phyloP scores from a whole-genome alignment of 2,329 filamentous ascomycete species.

The Cladosporium sp. region DNA sequence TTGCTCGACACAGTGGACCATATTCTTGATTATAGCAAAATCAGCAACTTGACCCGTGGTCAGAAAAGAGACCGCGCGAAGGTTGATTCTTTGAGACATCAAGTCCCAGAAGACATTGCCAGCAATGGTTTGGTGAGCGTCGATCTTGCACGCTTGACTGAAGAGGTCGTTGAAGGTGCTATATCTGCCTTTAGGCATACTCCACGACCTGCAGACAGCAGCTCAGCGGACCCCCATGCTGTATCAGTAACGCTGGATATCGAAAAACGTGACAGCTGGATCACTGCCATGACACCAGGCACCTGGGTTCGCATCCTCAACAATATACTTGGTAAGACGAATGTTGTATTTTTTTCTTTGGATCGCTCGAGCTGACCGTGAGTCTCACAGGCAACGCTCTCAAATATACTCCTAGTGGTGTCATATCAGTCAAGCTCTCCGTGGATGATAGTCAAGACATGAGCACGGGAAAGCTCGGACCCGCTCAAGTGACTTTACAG shows the following conservation, averaged over 20 bases:
- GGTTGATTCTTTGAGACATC: not conserved
- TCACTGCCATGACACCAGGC: conserved; percentile 25
- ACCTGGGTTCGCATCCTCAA: conserved; percentile 31
- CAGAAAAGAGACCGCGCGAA: conserved; percentile 4
- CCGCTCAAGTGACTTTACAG: not conserved
- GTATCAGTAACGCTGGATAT: conserved; percentile 3
- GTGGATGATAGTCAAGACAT: not conserved
- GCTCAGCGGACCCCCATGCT: not conserved
- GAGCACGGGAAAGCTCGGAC: not conserved
- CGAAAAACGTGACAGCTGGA: not conserved
- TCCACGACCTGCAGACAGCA: not conserved
- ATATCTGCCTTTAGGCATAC: not conserved
- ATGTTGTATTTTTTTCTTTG: not conserved
- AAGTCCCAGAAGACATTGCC: not conserved
- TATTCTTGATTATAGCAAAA: conserved; percentile 42
- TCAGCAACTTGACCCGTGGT: conserved; percentile 30
- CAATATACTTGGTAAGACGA: conserved; percentile 23
- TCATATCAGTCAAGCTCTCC: not conserved
- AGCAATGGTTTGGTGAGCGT: conserved; percentile 7
- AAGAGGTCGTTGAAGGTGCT: conserved; percentile 1
- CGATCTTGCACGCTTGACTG: conserved; percentile 24
- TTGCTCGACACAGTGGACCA: conserved; percentile 45
- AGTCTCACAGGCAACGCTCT: conserved; percentile 36
- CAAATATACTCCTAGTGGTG: conserved; percentile 37
- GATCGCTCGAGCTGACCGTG: not conserved